Percentiles rank a stretch among this genome's conserved stretches.
Conservation (phyloP, 495 filamentous ascomycete species). For the Penicilliopsis zonata region DNA sequence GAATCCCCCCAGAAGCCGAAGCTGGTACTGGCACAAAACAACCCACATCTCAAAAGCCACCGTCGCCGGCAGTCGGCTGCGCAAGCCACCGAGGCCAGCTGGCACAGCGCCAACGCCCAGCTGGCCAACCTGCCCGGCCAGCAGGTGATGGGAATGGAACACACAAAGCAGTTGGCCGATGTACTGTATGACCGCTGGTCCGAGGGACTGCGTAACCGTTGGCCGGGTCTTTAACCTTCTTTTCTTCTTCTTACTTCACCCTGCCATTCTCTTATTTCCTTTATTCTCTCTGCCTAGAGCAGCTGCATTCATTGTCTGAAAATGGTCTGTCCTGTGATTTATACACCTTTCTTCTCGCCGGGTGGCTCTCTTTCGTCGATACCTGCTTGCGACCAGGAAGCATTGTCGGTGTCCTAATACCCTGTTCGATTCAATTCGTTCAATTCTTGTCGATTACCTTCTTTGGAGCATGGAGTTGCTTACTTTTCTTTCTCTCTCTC, state of each 20-base stretch:
- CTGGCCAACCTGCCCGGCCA: conserved; percentile 32
- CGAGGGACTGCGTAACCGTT: conserved; percentile 69
- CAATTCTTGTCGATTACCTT: no score
- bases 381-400: no score
- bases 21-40: conserved; percentile 66
- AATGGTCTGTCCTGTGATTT: no score
- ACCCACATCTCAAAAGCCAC: conserved; percentile 74
- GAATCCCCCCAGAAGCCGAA: conserved; percentile 43
- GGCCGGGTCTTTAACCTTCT: conserved; percentile 42
- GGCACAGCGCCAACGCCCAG: conserved; percentile 21
- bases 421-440: no score
- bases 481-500: conserved; percentile 3
- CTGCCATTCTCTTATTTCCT: conserved; percentile 4
- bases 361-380: no score
- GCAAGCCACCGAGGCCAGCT: conserved; percentile 21
- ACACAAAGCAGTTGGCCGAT: conserved; percentile 78
- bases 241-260: neutral
- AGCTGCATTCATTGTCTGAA: no score
- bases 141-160: conserved; percentile 69
- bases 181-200: conserved; percentile 85
- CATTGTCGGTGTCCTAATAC: no score
- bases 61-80: conserved; percentile 54
- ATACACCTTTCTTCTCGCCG: no score
- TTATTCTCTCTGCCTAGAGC: no score
- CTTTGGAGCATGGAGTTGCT: no score